These are phyloP conservation scores for Amanita pseudoporphyria DNA, from an alignment of 768 basidiomycete genomes.

Conservation along the genomic window DNA sequence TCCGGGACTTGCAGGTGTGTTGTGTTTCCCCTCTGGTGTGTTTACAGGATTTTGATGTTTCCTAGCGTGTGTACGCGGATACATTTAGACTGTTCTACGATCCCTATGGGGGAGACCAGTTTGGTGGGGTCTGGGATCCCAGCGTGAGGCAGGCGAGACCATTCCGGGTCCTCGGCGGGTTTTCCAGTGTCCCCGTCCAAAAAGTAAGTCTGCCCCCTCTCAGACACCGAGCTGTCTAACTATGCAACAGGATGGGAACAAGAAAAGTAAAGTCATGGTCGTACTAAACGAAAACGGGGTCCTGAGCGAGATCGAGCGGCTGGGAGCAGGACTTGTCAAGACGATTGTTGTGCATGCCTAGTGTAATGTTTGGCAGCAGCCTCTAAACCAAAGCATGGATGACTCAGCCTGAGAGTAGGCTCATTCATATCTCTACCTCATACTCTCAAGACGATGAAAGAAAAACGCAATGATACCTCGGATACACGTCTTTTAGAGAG, in stretches of 20 bases:
- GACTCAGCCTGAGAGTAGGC: not conserved
- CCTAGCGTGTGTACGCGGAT: constrained; percentile 61
- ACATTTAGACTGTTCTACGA: constrained; percentile 83
- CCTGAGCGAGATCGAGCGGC: constrained; percentile 63
- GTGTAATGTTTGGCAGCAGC: constrained; percentile 1
- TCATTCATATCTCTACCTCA: too few relatives aligned
- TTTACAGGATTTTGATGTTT: not conserved
- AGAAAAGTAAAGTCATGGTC: constrained; percentile 51
- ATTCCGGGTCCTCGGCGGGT: constrained; percentile 79
- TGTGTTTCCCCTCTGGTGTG: too few relatives aligned
- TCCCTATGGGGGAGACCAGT: constrained; percentile 62
- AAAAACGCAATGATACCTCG: constrained; percentile 21
- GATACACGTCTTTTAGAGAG: constrained; percentile 13
- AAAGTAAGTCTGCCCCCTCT: constrained; percentile 21
- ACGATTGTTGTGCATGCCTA: constrained; percentile 26
- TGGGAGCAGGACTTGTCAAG: constrained; percentile 62
- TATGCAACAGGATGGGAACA: constrained; percentile 22
- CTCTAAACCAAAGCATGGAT: not conserved
- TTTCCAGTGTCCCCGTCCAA: constrained; percentile 53
- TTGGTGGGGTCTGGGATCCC: constrained; percentile 87
- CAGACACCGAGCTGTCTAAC: not conserved
- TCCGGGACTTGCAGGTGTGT: constrained; percentile 64
- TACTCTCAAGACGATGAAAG: not conserved
- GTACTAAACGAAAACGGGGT: constrained; percentile 57
- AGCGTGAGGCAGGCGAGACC: constrained; percentile 46